These are phyloP conservation scores for Suhomyces taliae DNA, from an alignment of 1,139 yeast genomes.

Conservation along the genomic window DNA sequence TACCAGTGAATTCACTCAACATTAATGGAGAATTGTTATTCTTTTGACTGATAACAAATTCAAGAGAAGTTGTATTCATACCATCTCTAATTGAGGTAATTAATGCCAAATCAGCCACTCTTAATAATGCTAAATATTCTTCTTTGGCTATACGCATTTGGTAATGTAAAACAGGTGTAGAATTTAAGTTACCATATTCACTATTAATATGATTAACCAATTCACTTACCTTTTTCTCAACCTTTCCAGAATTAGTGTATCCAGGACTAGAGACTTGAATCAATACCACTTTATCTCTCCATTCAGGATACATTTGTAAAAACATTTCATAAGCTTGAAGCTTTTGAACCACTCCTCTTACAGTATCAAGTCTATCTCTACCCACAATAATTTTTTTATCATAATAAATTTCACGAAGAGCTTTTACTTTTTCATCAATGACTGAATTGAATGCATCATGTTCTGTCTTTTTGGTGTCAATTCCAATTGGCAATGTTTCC, in stretches of 20 bases:
- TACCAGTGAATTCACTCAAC: conserved; percentile 90
- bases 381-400: conserved; percentile 80
- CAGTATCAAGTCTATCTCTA: conserved; percentile 77
- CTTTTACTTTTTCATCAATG: conserved; percentile 40
- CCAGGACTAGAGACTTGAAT: conserved; percentile 92
- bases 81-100: conserved; percentile 94
- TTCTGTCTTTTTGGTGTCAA: conserved; percentile 66
- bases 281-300: conserved; percentile 83
- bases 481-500: conserved; percentile 81
- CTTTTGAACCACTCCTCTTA: conserved; percentile 81
- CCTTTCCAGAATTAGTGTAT: conserved; percentile 52
- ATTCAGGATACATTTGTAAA: conserved; percentile 85
- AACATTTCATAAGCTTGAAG: conserved; percentile 80
- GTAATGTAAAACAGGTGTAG: conserved; percentile 85
- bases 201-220: conserved; percentile 78
- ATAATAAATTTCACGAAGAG: conserved; percentile 65
- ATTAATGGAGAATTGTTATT: conserved; percentile 72
- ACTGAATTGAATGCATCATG: conserved; percentile 50
- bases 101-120: conserved; percentile 87
- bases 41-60: conserved; percentile 87
- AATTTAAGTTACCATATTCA: conserved; percentile 75
- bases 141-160: conserved; percentile 86
- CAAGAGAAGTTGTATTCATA: conserved; percentile 92
- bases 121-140: conserved; percentile 82
- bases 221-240: conserved; percentile 80